phyloP scores from a whole-genome alignment of 75 land plant species.

The Picea glauca region DNA sequence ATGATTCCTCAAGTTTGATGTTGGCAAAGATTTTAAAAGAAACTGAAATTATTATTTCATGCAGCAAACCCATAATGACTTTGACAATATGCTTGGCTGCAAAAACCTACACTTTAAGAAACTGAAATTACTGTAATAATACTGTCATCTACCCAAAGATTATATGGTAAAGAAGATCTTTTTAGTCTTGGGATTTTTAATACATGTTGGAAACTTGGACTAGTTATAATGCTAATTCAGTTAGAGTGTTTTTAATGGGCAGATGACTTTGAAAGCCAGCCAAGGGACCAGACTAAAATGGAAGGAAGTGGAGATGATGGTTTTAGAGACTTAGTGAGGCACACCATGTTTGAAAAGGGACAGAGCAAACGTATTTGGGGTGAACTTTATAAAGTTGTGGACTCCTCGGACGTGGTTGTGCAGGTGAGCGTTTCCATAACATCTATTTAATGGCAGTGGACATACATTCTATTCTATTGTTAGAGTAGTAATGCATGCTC shows the following conservation, averaged over 20 bases:
- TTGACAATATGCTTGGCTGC: not conserved
- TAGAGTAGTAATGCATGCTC: not conserved
- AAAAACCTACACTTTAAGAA: not conserved
- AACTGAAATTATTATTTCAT: too few species aligned
- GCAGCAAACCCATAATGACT: too few species aligned
- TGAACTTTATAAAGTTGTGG: conserved; percentile 97
- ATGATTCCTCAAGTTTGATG: not conserved
- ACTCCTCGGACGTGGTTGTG: conserved; percentile 99
- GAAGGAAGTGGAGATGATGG: conserved; percentile 72
- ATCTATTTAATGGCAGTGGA: not conserved
- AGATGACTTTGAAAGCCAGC: conserved; percentile 75
- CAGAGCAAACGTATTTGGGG: conserved; percentile 99
- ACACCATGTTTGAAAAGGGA: conserved; percentile 97
- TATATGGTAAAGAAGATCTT: not conserved
- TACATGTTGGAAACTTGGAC: not conserved
- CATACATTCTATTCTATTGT: not conserved
- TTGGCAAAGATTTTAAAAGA: too few species aligned
- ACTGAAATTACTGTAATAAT: too few species aligned
- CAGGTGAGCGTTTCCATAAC: conserved; percentile 46
- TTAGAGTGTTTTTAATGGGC: not conserved
- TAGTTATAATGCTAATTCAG: not conserved
- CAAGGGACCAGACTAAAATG: conserved; percentile 14
- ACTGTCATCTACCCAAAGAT: not conserved
- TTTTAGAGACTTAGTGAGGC: conserved; percentile 79
- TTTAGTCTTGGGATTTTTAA: not conserved